Evolutionary conservation across 2,329 filamentous ascomycete genomes (phyloP).

Genomic region (Penicillium sp.): DNA sequence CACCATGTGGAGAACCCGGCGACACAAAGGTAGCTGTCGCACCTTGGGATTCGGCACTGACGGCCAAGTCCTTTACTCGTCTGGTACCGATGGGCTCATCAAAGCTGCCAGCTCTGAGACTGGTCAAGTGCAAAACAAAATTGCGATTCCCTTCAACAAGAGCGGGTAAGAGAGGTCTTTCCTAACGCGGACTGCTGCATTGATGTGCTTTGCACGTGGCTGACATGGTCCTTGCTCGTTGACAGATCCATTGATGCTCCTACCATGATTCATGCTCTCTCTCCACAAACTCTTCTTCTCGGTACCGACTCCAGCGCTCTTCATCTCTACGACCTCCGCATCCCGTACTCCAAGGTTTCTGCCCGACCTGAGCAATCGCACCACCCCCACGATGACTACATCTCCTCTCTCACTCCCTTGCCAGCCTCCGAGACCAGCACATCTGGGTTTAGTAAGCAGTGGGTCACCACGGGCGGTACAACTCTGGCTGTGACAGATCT

Average conservation of each 20-base stretch:
- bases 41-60: conserved; percentile 77
- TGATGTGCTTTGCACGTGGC: not conserved
- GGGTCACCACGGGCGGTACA: conserved; percentile 88
- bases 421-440: conserved; percentile 79
- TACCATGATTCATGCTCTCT: conserved; percentile 77
- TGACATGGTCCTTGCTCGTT: conserved; percentile 25
- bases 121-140: conserved; percentile 75
- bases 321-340: conserved; percentile 82
- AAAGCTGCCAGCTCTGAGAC: conserved; percentile 61
- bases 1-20: conserved; percentile 78
- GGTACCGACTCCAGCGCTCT: conserved; percentile 88
- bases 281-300: conserved; percentile 83
- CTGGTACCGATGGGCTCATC: conserved; percentile 64
- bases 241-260: conserved; percentile 65
- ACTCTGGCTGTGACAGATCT: conserved; percentile 90
- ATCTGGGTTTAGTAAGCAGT: conserved; percentile 89
- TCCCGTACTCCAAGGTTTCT: conserved; percentile 54
- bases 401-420: conserved; percentile 82
- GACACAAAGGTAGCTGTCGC: conserved; percentile 93
- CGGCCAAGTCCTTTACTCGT: conserved; percentile 65
- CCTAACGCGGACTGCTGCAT: conserved; percentile 5
- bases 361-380: conserved; percentile 75
- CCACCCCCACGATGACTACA: conserved; percentile 87
- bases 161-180: conserved; percentile 40
- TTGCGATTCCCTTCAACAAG: conserved; percentile 64